Evolutionary conservation across 768 basidiomycete genomes (phyloP), one percentile per base, ranked within the genome.

Genomic region (Pulveroboletus sp.): DNA sequence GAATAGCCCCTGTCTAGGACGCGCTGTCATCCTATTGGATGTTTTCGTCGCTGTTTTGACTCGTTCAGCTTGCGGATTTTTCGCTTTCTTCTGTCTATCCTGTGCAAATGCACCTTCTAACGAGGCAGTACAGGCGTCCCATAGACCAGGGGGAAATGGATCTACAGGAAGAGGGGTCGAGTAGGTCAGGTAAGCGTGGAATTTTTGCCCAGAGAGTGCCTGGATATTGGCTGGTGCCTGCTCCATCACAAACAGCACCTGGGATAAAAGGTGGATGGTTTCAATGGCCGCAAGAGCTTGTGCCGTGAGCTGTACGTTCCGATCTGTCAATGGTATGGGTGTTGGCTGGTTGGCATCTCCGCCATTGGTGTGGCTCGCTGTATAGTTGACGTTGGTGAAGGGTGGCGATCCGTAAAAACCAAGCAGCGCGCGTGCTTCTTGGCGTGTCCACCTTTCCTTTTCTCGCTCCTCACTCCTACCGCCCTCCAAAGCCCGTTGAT

Each of bases 231-330:
- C 71, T 7, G 79, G 76, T 10, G 81, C 65, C 1, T 66, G 65
- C 27, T 77, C 66, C 4, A 73, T 62, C 40, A 92, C 69, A 8
- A 88, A 70, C 35, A 91, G 67, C 13, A 78, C 74, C 57, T 89
- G 80, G 0, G 79, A 71, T 15, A 92, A 71, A 39, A 80, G 74
- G 26, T 78, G 77, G 39, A 88, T 71, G 31, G 75, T 73, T 51
- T 87, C 83, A 6, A 83, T 57, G 5, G 84, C 76, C 61, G 76
- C 73, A 4, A 81, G 65, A 11, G 78, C 60, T 56, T 92, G 88
- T 0, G 86, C 85, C 44, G 73, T 71, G 14, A 90, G 73, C 57
- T 89, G 88, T 38, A 89, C 69, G 57, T 81, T 78, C 6, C 86
- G 74, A 60, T 86, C 81, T 17, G 67, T 62, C 21, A 83, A 68